Conservation (phyloP, 106 monocot genomes). For the Ottelia alismoides region DNA sequence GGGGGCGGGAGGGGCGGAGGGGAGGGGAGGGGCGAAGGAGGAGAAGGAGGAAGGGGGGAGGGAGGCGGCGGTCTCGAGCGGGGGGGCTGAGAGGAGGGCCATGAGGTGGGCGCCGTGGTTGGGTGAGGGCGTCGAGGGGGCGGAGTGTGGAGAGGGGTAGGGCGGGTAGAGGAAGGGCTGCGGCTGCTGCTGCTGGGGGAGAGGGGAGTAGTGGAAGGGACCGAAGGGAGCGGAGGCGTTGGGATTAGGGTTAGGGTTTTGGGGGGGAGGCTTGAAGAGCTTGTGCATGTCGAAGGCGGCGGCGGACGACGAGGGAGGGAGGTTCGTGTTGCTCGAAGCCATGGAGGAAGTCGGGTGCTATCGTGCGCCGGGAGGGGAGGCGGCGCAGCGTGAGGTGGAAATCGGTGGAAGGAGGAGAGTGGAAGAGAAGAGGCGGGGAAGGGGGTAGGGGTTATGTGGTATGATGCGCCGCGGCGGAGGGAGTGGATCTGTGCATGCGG, state of each 20-base stretch:
- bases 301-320: no score
- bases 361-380: no score
- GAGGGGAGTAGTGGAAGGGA: slow-evolving; percentile 5
- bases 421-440: no score
- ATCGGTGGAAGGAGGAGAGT: no score
- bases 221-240: not conserved
- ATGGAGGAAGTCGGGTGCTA: slow-evolving; percentile 19
- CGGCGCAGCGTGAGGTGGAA: no score
- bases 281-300: slow-evolving; percentile 22
- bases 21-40: no score
- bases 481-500: no score
- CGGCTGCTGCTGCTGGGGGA: no score
- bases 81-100: slow-evolving; percentile 15
- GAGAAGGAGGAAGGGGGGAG: slow-evolving; percentile 28
- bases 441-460: no score
- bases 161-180: slow-evolving; percentile 32
- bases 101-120: slow-evolving; percentile 47
- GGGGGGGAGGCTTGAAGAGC: slow-evolving; percentile 30
- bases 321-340: slow-evolving; percentile 45
- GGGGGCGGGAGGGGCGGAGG: slow-evolving; percentile 24
- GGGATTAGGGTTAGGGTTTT: no score
- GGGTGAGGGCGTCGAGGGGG: slow-evolving; percentile 22
- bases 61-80: not conserved
- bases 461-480: no score
- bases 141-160: slow-evolving; percentile 56